Conservation (phyloP, 495 filamentous ascomycete genomes). For the Amorphotheca resinae region DNA sequence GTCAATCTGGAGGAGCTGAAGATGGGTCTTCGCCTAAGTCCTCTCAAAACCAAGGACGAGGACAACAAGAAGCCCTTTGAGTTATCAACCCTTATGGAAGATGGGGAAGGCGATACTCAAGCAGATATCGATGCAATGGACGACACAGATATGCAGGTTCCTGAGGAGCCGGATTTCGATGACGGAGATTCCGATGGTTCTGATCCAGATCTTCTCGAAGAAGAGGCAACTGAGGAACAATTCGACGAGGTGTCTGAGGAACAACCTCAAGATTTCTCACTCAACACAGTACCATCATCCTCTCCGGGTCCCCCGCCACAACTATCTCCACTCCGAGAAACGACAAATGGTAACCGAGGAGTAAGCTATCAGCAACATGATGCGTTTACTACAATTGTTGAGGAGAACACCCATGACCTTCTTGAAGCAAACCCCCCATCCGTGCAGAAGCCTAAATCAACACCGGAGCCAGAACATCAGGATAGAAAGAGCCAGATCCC, state of each 20-base stretch:
- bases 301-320: constrained; percentile 26
- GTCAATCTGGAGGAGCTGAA: constrained; percentile 75
- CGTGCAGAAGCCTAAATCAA: constrained; percentile 3
- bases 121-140: constrained; percentile 21
- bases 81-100: constrained; percentile 28
- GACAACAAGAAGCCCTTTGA: constrained; percentile 29
- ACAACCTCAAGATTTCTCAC: constrained; percentile 20
- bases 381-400: constrained; percentile 30
- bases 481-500: not conserved
- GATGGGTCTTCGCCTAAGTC: constrained; percentile 57
- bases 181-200: constrained; percentile 5
- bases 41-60: constrained; percentile 41
- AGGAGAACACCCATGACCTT: constrained; percentile 32
- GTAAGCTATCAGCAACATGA: constrained; percentile 25
- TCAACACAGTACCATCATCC: constrained; percentile 15
- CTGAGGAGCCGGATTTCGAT: constrained; percentile 27
- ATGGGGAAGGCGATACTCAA: constrained; percentile 26
- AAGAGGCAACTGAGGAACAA: constrained; percentile 16
- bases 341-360: constrained; percentile 27
- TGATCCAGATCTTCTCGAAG: constrained; percentile 13
- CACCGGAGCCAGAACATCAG: not conserved
- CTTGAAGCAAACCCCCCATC: constrained; percentile 10
- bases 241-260: constrained; percentile 23
- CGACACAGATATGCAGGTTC: constrained; percentile 6
- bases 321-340: constrained; percentile 34